Evolutionary conservation across 1,284 basidiomycete genomes (phyloP).

Genomic region (Marasmius tenuissimus): DNA sequence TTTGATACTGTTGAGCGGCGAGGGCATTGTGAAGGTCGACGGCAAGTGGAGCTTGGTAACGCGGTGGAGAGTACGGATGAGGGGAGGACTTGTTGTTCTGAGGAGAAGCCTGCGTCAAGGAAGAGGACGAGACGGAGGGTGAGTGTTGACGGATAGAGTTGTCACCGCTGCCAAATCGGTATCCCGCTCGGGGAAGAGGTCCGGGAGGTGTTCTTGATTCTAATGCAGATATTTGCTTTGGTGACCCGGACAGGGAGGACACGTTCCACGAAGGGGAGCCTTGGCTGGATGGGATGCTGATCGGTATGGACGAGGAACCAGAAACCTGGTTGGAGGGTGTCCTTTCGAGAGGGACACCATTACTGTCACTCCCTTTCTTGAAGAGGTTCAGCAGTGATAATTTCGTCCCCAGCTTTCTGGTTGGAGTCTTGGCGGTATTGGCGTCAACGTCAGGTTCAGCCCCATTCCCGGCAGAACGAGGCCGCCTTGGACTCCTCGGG

Average conservation of each 20-base stretch:
- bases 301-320: conserved; percentile 12
- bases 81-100: conserved; percentile 7
- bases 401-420: conserved; percentile 48
- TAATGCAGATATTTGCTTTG: conserved; percentile 9
- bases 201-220: conserved; percentile 15
- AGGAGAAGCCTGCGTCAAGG: conserved; percentile 6
- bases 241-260: conserved; percentile 1
- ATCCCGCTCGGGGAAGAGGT: conserved; percentile 21
- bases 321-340: conserved; percentile 17
- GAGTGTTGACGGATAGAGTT: conserved; percentile 15
- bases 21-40: conserved; percentile 42
- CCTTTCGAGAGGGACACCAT: conserved; percentile 19
- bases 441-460: conserved; percentile 39
- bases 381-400: conserved; percentile 61
- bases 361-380: conserved; percentile 46
- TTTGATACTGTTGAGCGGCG: conserved; percentile 33
- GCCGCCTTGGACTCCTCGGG: conserved; percentile 40
- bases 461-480: conserved; percentile 58
- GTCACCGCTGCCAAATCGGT: conserved; percentile 33
- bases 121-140: conserved; percentile 16
- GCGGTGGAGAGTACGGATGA: conserved; percentile 24
- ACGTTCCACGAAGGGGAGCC: conserved; percentile 12
- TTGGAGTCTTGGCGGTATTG: conserved; percentile 25
- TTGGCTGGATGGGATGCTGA: conserved; percentile 17
- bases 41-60: conserved; percentile 30